Evolutionary conservation across 768 basidiomycete genomes (phyloP).

Genomic region (Aureoboletus auriporus): DNA sequence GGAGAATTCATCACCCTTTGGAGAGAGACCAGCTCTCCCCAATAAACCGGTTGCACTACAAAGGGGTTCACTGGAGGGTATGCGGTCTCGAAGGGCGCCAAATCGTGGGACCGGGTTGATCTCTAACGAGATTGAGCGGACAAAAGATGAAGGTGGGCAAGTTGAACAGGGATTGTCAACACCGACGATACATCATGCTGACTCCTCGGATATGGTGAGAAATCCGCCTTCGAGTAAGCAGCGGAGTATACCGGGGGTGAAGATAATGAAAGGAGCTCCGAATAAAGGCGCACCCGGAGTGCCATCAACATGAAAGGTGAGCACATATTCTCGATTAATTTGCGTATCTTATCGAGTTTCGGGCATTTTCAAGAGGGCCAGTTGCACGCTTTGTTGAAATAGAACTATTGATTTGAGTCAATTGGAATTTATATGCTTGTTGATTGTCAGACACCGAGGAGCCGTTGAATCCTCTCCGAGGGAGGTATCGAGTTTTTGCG

Average conservation of each 20-base stretch:
- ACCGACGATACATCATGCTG: constrained; percentile 4
- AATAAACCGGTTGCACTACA: constrained; percentile 13
- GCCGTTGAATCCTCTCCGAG: not conserved
- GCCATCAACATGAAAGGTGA: constrained; percentile 7
- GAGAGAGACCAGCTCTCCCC: constrained; percentile 21
- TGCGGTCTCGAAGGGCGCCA: constrained; percentile 1
- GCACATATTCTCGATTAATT: constrained; percentile 1
- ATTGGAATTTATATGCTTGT: not conserved
- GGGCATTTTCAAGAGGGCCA: not conserved
- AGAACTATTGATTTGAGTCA: not conserved
- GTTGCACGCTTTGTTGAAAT: constrained; percentile 2
- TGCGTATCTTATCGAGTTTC: constrained; percentile 3
- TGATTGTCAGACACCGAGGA: not conserved
- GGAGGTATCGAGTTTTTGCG: constrained; percentile 11
- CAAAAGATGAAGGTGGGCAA: constrained; percentile 1
- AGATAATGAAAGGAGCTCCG: constrained; percentile 25
- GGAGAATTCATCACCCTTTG: constrained; percentile 35
- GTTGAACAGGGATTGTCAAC: not conserved
- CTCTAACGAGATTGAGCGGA: not conserved
- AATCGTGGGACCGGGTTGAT: not conserved
- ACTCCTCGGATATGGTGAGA: constrained; percentile 14
- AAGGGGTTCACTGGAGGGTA: not conserved
- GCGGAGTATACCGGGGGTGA: constrained; percentile 30
- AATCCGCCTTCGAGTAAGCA: constrained; percentile 16
- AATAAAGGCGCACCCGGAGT: constrained; percentile 10